phyloP scores from a whole-genome alignment of 1,284 basidiomycete genomes.

The Cryptococcus jaspeensis region DNA sequence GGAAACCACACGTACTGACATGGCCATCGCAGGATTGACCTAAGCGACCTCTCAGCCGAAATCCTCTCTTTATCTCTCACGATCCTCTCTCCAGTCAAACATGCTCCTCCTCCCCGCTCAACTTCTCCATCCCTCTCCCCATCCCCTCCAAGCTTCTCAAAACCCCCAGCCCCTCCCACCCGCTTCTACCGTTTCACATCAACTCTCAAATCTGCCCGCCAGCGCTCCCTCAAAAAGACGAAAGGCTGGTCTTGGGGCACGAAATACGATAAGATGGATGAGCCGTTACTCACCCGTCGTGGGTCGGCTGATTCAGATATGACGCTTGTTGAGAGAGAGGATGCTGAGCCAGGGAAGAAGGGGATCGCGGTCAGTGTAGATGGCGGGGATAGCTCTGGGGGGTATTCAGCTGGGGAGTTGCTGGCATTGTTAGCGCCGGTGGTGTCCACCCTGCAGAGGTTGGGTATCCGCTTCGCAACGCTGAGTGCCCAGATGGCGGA shows the following conservation, averaged over 20 bases:
- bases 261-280: conserved; percentile 2
- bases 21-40: neutral
- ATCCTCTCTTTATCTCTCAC: neutral
- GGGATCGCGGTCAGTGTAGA: too few relatives aligned
- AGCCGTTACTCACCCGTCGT: neutral
- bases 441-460: conserved; percentile 3
- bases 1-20: too few relatives aligned
- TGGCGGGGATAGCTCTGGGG: neutral
- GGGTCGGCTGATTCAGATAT: conserved; percentile 14
- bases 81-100: neutral
- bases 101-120: neutral
- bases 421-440: conserved; percentile 4
- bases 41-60: neutral
- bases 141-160: neutral
- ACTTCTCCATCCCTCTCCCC: neutral
- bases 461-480: neutral
- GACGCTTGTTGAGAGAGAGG: conserved; percentile 17
- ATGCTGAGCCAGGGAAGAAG: neutral
- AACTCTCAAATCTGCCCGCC: neutral
- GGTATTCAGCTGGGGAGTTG: neutral
- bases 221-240: neutral
- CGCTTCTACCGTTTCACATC: conserved; percentile 4
- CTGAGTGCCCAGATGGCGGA: neutral
- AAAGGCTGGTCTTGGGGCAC: neutral
- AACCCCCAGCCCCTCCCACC: neutral